phyloP scores from a whole-genome alignment of 2,329 filamentous ascomycete genomes.

The Xylaria sp. region DNA sequence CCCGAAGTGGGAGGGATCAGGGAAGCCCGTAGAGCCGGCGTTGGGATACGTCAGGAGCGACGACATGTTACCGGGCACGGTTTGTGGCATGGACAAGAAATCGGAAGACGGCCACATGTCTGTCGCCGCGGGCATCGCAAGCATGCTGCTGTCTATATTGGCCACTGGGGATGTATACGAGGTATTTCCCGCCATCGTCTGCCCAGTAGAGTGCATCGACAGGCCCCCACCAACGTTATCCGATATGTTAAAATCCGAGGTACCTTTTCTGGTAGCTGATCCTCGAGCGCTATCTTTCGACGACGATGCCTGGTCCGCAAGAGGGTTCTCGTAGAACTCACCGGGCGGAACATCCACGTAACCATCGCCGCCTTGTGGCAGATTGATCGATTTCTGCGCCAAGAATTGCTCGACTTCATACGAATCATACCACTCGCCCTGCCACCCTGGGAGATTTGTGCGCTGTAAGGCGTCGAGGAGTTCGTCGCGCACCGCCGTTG shows the following conservation, averaged over 20 bases:
- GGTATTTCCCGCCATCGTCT: neutral
- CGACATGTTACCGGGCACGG: constrained; percentile 9
- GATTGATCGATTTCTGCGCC: constrained; percentile 63
- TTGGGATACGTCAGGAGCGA: constrained; percentile 16
- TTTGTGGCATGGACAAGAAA: constrained; percentile 9
- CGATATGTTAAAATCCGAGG: neutral
- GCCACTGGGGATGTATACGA: constrained; percentile 21
- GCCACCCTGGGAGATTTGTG: constrained; percentile 64
- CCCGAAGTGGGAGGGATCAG: constrained; percentile 9
- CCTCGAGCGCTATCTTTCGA: neutral
- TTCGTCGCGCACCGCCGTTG: constrained; percentile 49
- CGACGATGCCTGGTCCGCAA: neutral
- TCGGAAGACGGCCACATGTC: constrained; percentile 14
- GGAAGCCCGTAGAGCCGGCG: neutral
- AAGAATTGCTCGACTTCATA: constrained; percentile 80
- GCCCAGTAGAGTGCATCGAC: constrained; percentile 4
- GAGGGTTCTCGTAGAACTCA: constrained; percentile 44
- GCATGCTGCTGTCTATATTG: constrained; percentile 17
- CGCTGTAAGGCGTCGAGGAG: constrained; percentile 54
- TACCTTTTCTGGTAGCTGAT: neutral
- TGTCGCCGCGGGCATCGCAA: constrained; percentile 14
- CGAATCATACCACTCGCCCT: constrained; percentile 77
- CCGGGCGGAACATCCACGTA: constrained; percentile 59
- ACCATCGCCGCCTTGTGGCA: constrained; percentile 70
- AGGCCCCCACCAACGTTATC: neutral